Evolutionary conservation across 768 basidiomycete species (phyloP).

Genomic region (Hypholoma fasciculare): DNA sequence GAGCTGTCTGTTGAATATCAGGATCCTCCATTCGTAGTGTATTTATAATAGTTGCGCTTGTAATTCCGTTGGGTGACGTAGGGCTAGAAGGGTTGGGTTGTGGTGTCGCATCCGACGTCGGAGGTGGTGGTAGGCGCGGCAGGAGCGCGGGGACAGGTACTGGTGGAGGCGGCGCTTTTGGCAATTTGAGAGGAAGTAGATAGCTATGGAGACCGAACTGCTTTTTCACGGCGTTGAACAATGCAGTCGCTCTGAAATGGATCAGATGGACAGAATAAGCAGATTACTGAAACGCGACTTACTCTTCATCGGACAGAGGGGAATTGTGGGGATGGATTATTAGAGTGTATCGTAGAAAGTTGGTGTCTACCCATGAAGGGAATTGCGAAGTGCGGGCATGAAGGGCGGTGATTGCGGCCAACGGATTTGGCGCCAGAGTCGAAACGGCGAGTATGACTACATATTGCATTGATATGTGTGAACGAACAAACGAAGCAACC

Average conservation of each 20-base stretch:
- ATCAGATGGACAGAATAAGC: neutral
- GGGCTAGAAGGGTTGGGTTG: constrained; percentile 14
- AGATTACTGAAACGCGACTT: constrained; percentile 28
- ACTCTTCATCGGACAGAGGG: constrained; percentile 79
- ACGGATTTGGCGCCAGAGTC: constrained; percentile 77
- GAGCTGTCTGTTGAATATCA: constrained; percentile 74
- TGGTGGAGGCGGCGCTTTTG: constrained; percentile 61
- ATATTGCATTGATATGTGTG: constrained; percentile 3
- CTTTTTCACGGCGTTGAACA: constrained; percentile 87
- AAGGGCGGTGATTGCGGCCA: constrained; percentile 77
- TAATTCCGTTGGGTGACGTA: constrained; percentile 18
- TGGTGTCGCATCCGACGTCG: constrained; percentile 32
- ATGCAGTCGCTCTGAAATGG: constrained; percentile 60
- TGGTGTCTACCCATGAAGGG: constrained; percentile 80
- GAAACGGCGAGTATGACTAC: constrained; percentile 82
- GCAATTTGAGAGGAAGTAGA: constrained; percentile 63
- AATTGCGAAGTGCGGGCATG: constrained; percentile 66
- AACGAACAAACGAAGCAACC: constrained; percentile 6
- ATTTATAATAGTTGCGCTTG: constrained; percentile 28
- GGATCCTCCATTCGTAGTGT: constrained; percentile 59
- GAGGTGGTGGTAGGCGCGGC: constrained; percentile 65
- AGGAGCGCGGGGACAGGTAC: constrained; percentile 65
- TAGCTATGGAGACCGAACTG: constrained; percentile 81
- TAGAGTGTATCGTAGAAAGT: constrained; percentile 69
- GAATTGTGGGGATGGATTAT: constrained; percentile 76